Evolutionary conservation across 2,329 filamentous ascomycete species (phyloP), one percentile per base, ranked within the genome.

Genomic region (Huntiella savannae): DNA sequence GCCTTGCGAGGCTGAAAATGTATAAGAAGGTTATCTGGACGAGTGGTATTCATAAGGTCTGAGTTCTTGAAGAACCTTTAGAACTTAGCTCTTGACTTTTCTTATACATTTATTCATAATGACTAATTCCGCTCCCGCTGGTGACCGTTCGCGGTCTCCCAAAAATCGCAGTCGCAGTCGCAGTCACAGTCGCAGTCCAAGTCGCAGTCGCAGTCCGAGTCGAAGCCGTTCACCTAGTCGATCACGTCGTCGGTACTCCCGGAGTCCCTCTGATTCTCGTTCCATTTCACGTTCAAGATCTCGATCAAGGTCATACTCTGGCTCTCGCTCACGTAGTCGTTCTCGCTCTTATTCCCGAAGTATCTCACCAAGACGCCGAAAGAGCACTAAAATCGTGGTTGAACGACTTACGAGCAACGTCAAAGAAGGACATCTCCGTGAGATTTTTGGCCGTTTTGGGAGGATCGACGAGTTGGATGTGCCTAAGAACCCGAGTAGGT

Each of bases 371-470:
- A 13, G 7, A 13, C 8, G 13, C 19, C 45, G 48, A 40, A 52
- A 19, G 38, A 43, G 13, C 13, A 5, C 32, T 2, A 55, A 95
- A 83, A 87, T 98, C 58, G 85, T 98, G 13, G 82, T 98, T 40
- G 91, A 98, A 62, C 87, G 92, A 52, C 70, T 98, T 57, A 93
- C 88, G 3, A 94, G 92, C 61, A 96, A 94, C 57, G 80, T 98
- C 54, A 92, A 83, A 49, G 83, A 88, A 59, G 73, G 74, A 13
- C 91, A 98, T 56, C 67, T 98, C 5, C 73, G 76, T 53, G 91
- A 98, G 59, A 94, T 98, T 50, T 98, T 98, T 58, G 81, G 83
- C 42, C 71, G 75, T 34, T 98, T 91, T 59, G 91, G 91, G 43
- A 70, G 72, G 15, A 92, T 98, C 54, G 74, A 79, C 55, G 84